These are phyloP conservation scores for Styphnolobium japonicum DNA, from an alignment of 306 rosid species.

Conservation along the genomic window DNA sequence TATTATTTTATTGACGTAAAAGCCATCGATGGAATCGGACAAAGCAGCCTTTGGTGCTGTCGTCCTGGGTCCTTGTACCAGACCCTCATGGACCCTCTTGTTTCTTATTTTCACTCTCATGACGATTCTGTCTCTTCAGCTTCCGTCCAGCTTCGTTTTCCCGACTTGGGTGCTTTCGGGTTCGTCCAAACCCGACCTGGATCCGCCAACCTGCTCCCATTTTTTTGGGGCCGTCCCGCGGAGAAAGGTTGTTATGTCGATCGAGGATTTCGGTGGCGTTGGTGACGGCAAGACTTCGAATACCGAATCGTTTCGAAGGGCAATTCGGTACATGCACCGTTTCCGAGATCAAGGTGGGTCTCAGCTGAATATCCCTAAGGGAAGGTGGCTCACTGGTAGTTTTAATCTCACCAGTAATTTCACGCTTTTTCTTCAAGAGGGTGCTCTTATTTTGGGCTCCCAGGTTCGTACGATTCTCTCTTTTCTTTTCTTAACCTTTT, in stretches of 20 bases:
- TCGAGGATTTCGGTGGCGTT: constrained; percentile 75
- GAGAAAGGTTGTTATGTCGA: constrained; percentile 53
- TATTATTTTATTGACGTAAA: constrained; percentile 2
- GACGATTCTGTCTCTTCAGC: constrained; percentile 50
- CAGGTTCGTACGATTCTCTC: constrained; percentile 47
- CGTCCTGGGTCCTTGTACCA: constrained; percentile 1
- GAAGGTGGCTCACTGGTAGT: constrained; percentile 81
- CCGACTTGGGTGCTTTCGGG: constrained; percentile 27
- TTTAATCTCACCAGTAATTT: constrained; percentile 92
- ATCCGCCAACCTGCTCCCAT: constrained; percentile 41
- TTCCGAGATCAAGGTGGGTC: constrained; percentile 64
- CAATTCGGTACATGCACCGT: constrained; percentile 56
- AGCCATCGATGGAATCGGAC: constrained; percentile 49
- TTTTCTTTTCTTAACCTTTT: neutral
- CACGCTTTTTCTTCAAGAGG: constrained; percentile 76
- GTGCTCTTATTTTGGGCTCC: constrained; percentile 71
- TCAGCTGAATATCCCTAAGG: constrained; percentile 68
- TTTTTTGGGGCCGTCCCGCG: constrained; percentile 31
- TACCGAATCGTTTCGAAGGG: constrained; percentile 67
- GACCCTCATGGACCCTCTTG: constrained; percentile 45
- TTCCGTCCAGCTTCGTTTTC: constrained; percentile 37
- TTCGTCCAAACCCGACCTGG: neutral
- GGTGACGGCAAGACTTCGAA: constrained; percentile 81
- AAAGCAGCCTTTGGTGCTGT: constrained; percentile 25
- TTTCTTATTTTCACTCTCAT: constrained; percentile 51